Base-by-base conservation (phyloP, 148 eudicot genomes). In the Limonium bicolor region DNA sequence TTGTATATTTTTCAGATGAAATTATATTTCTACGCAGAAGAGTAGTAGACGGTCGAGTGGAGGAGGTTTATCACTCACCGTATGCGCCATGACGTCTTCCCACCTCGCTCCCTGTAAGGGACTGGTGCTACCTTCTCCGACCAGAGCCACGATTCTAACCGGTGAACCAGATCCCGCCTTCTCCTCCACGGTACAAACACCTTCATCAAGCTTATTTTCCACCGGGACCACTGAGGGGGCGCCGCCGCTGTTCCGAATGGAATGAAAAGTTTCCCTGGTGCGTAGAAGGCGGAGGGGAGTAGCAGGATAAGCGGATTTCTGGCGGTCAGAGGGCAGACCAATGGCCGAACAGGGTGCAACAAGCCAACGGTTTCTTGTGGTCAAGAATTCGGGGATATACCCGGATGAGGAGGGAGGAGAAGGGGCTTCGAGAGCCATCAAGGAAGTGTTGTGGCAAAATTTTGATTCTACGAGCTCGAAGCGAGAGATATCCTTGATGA, bases 51-150 rank as follows among this genome's bases (percentile, higher is more conserved):
- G 21, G 20, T 19, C 1, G 32, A 0, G 15, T 21, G 30, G 7
- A 4, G 2, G 26, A 36, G 11, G 31, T 12, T 14, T 3, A 25
- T 28, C 31, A 55, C 94, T 61, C 62, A 85, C 95, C 11, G 95
- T 85, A 60, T 85, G 95, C 26, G 63, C 57, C 70, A 85, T 65
- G 46, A 85, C 95, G 16, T 85, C 65, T 50, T 65, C 61, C 95
- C 95, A 85, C 27, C 85, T 71, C 12, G 85, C 62, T 32, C 77
- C 70, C n/a, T 69, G 63, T 11, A 85, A 77, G 40, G 90, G 95
- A 57, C 90, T 85, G 68, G 69, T 33, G 54, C 67, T 69, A 33
- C 71, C 80, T 55, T 73, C 65, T 57, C 81, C 90, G 9, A 66
- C 83, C 1, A 85, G 9, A 63, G 69, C 80, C 22, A 77, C 69